A percentile compares a stretch with the other conserved stretches of the same genome.
Conservation (phyloP, 257 asterid genomes). For the Scutellaria baicalensis region DNA sequence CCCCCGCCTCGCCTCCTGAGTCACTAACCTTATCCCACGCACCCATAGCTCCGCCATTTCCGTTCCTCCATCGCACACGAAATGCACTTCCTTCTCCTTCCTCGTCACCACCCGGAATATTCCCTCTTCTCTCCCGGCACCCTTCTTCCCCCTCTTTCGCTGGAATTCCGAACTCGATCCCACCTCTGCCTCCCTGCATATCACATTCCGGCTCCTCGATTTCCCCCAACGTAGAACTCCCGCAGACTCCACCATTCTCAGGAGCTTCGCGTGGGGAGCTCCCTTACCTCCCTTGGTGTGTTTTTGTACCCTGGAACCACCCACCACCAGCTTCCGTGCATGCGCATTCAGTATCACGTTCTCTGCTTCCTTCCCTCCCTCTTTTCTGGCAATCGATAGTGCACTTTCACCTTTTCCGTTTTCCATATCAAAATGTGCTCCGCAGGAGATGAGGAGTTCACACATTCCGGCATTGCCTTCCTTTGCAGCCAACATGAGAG, state of each 20-base stretch:
- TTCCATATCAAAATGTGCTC: constrained; percentile 38
- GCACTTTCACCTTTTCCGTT: constrained; percentile 66
- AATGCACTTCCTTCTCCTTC: constrained; percentile 65
- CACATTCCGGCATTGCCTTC: constrained; percentile 61
- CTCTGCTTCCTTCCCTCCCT: constrained; percentile 37
- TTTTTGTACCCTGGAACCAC: constrained; percentile 43
- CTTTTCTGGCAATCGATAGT: constrained; percentile 38
- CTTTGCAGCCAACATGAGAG: constrained; percentile 75
- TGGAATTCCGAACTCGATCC: constrained; percentile 56
- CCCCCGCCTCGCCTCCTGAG: constrained; percentile 4
- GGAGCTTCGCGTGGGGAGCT: constrained; percentile 48
- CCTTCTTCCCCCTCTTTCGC: constrained; percentile 42
- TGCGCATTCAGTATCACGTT: constrained; percentile 44
- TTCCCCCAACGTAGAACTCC: constrained; percentile 74
- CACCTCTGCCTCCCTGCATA: constrained; percentile 49
- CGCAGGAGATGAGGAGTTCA: constrained; percentile 42
- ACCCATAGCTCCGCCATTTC: constrained; percentile 47
- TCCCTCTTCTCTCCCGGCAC: constrained; percentile 45
- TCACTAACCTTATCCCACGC: constrained; percentile 28
- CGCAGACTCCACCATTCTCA: constrained; percentile 35
- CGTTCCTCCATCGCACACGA: constrained; percentile 60
- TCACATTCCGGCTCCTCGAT: constrained; percentile 50
- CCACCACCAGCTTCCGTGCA: constrained; percentile 47
- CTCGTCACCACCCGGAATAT: constrained; percentile 55
- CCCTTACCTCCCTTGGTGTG: constrained; percentile 86